A percentile compares a stretch with the other conserved stretches of the same genome.
Conservation (phyloP, 2,329 filamentous ascomycete species). For the Aspergillus brunneoviolaceus region DNA sequence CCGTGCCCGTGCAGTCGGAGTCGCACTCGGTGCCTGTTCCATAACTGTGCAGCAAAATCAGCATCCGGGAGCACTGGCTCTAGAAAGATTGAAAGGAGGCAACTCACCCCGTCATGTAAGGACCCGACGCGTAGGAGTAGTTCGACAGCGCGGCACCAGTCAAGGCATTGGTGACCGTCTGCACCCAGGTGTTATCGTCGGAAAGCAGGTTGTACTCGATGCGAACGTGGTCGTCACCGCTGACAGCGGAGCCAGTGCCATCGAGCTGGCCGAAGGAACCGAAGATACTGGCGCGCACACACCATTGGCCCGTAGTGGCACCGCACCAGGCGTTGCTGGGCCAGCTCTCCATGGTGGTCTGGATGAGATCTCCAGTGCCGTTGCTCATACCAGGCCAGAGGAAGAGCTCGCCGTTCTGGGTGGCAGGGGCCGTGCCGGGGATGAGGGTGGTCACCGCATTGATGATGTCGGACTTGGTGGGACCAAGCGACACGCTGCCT, state of each 20-base stretch:
- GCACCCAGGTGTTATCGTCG: constrained; percentile 31
- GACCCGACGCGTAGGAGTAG: constrained; percentile 37
- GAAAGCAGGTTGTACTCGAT: constrained; percentile 27
- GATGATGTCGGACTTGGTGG: constrained; percentile 40
- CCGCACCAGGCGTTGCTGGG: constrained; percentile 45
- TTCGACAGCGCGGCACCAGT: constrained; percentile 36
- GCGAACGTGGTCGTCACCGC: constrained; percentile 32
- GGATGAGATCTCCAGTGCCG: constrained; percentile 46
- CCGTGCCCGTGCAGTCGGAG: constrained; percentile 39
- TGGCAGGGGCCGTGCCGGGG: constrained; percentile 39
- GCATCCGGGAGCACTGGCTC: background rate
- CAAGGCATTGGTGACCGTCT: constrained; percentile 39
- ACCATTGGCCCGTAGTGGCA: constrained; percentile 42
- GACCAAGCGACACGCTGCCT: constrained; percentile 40
- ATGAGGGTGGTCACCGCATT: constrained; percentile 44
- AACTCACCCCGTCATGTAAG: constrained; percentile 36
- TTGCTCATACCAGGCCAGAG: constrained; percentile 50
- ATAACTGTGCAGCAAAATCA: constrained; percentile 15
- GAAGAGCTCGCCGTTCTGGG: constrained; percentile 42
- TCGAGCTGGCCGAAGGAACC: constrained; percentile 45
- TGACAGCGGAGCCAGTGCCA: constrained; percentile 18
- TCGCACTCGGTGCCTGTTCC: constrained; percentile 47
- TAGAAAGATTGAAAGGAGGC: background rate
- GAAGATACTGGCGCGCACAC: constrained; percentile 43
- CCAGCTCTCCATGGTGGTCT: constrained; percentile 46